These are phyloP conservation scores for Exophiala aquamarina DNA, from an alignment of 2,329 filamentous ascomycete genomes.

Conservation along the genomic window DNA sequence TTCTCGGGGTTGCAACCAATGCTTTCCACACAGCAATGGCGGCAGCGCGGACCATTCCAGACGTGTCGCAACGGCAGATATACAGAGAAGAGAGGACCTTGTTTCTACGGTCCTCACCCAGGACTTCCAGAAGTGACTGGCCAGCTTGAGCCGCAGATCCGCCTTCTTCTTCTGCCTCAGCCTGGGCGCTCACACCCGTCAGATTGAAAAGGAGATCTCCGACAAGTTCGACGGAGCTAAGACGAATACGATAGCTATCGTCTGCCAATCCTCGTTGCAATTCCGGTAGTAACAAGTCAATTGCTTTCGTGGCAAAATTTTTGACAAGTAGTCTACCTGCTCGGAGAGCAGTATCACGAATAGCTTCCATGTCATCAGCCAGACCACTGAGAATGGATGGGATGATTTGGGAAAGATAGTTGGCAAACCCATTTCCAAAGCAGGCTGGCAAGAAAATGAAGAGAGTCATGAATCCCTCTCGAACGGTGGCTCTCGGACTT, in stretches of 20 bases:
- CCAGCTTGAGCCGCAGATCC: constrained; percentile 80
- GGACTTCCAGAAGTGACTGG: constrained; percentile 86
- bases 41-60: constrained; percentile 82
- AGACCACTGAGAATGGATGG: constrained; percentile 91
- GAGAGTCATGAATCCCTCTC: constrained; percentile 98
- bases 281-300: constrained; percentile 90
- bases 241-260: constrained; percentile 93
- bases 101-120: constrained; percentile 94
- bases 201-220: constrained; percentile 97
- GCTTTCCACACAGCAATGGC: constrained; percentile 97
- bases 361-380: constrained; percentile 94
- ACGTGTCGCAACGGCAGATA: constrained; percentile 96
- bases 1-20: constrained; percentile 85
- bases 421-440: constrained; percentile 97
- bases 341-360: constrained; percentile 91
- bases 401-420: constrained; percentile 92
- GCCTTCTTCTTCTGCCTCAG: constrained; percentile 75
- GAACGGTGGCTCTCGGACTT: constrained; percentile 83
- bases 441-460: constrained; percentile 99
- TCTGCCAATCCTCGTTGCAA: constrained; percentile 95
- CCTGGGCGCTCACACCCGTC: constrained; percentile 82
- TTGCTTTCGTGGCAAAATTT: constrained; percentile 93
- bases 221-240: constrained; percentile 96
- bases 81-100: constrained; percentile 96
- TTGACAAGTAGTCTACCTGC: constrained; percentile 94